Base-by-base conservation (phyloP, 768 basidiomycete genomes). In the Sporobolomyces roseus region DNA sequence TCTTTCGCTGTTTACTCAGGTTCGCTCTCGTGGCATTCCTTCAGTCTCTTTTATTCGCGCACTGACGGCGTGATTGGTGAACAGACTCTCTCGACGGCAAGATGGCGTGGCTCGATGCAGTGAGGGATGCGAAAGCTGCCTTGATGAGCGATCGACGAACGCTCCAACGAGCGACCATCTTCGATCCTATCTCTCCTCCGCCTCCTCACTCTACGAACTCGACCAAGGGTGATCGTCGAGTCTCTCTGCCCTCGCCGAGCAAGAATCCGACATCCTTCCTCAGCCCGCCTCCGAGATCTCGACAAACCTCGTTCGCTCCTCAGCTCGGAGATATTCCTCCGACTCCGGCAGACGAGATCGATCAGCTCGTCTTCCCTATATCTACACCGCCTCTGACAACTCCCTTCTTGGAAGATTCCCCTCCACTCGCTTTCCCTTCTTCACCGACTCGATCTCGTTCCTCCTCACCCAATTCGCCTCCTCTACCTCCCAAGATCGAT, bases 1-100 rank as follows among this genome's bases (percentile, higher is more conserved):
- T 75, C 74, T 33, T 76, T 78, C 41, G 73, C 70, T 0, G 61
- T 78, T 17, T 58, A 61, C 23, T 74, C 76, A 8, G 71, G 77
- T 77, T 17, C 45, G 76, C 71, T 23, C n/a, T 2, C 23, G 7
- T n/a, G 5, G 14, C 51, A 9, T 30, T 17, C 23, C 16, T 21
- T 3, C 33, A n/a, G 17, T n/a, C 23, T 23, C 13, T 27, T n/a
- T 50, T 55, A 52, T 27, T 17, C n/a, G 41, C 12, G 23, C 30
- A n/a, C n/a, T 32, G 52, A 5, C 9, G 30, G 35, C 6, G n/a
- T 50, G 49, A 50, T 17, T 48, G 45, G 10, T 25, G 23, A 14
- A 8, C 43, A 77, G 75, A 63, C 21, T 65, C 70, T 4, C 36
- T 49, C 50, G 65, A 76, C 25, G 59, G 54, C 25, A 74, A 72